Evolutionary conservation across 805 yeast genomes (phyloP), one percentile per base, ranked within the genome.

Genomic region (Saccharomycopsis fibuligera): DNA sequence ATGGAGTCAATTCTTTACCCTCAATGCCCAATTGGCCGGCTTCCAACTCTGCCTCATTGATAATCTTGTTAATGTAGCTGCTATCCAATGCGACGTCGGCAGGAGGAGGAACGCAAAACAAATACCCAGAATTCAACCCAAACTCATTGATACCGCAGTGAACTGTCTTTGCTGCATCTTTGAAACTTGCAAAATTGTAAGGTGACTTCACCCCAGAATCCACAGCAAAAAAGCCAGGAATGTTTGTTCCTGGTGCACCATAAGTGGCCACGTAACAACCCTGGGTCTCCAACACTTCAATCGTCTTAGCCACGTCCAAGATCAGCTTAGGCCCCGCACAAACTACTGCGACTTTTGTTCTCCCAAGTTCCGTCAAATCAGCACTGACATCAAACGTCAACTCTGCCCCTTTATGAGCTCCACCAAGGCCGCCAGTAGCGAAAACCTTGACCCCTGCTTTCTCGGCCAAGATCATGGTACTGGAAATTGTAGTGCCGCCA

Each of bases 361-460:
- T 72, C 1, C 89, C 83, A 47, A 89, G 69, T 60, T 88, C 96
- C 44, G 87, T 90, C 54, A 88, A 72, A 63, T 88, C 96, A 2
- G 96, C 95, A 57, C 90, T 81, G 22, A 88, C 70, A 62, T 88
- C 96, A 80, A 86, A 75, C 1, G 89, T 78, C 25, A 65, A 55
- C 48, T 84, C 83, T 19, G 85, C 91, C 5, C 84, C 85, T 48
- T 86, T 73, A 58, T 88, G 95, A 9, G 87, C 96, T 19, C 96
- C 96, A 19, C 96, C 96, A 17, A 88, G 70, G 0, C 96, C 96
- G 29, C 96, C 96, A 2, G 96, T 89, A 1, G 95, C 93, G 70
- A 88, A 89, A 10, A 89, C 87, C 56, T 77, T 74, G 56, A 88
- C 85, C 0, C 95, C 93, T 0, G 90, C 89, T 58, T 66, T 59